Conservation (phyloP, 768 basidiomycete species). For the Agaricus subrufescens region DNA sequence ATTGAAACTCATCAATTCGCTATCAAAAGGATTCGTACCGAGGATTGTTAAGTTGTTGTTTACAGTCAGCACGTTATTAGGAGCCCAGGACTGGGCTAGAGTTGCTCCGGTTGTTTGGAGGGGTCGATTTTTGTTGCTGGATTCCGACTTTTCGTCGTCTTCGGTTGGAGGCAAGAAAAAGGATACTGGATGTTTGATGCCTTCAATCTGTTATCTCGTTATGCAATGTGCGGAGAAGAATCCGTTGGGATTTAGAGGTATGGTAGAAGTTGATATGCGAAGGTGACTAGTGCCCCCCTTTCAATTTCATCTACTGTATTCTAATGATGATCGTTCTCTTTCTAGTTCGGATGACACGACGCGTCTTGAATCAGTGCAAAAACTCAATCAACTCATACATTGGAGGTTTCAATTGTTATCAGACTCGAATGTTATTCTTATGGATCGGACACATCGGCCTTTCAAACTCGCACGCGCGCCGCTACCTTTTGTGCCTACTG, state of each 20-base stretch:
- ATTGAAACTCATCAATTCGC: constrained; percentile 34
- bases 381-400: constrained; percentile 52
- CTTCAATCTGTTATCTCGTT: constrained; percentile 44
- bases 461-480: constrained; percentile 70
- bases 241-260: constrained; percentile 38
- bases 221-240: constrained; percentile 73
- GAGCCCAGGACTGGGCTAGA: constrained; percentile 40
- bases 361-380: constrained; percentile 48
- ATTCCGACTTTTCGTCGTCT: constrained; percentile 13
- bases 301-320: background rate
- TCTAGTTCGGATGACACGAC: constrained; percentile 43
- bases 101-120: constrained; percentile 59
- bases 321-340: background rate
- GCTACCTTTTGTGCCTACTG: constrained; percentile 70
- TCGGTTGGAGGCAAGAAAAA: constrained; percentile 16
- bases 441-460: constrained; percentile 58
- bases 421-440: constrained; percentile 43
- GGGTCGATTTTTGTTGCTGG: constrained; percentile 40
- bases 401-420: constrained; percentile 69
- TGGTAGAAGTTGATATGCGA: constrained; percentile 51
- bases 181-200: background rate
- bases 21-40: constrained; percentile 39
- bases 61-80: constrained; percentile 50
- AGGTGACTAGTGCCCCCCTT: constrained; percentile 32
- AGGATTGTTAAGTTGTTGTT: constrained; percentile 60